Evolutionary conservation across 2,329 filamentous ascomycete species (phyloP), one percentile per base, ranked within the genome.

Genomic region (Aureobasidium sp.): DNA sequence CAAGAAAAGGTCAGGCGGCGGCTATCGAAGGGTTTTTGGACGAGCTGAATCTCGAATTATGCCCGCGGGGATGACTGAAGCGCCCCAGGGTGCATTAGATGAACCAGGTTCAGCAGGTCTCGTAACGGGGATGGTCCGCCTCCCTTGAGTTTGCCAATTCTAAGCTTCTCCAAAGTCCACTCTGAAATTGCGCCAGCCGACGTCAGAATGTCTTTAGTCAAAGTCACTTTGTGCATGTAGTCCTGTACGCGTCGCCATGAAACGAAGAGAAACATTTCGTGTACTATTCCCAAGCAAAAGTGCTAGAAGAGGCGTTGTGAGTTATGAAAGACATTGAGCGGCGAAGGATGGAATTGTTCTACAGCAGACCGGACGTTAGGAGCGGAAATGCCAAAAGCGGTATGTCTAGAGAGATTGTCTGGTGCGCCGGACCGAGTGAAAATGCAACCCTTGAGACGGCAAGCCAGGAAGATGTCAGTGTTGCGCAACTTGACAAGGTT

Each of bases 401-500:
- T 12, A 37, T 39, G 15, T n/a, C 4, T 15, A 39, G 29, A 39
- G 15, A 36, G 20, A 8, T 37, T 34, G n/a, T 26, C 43, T 27
- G 26, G 27, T 46, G 34, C 26, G 27, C 27, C 39, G 53, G 41
- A 46, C 53, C 53, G 41, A 57, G 43, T 15, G 29, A 13, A 17
- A 29, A 6, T 24, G 5, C 13, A 15, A 47, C 10, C 20, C 43
- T 13, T 48, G 43, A 29, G 8, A 9, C 55, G 43, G 55, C 32
- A 37, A 59, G 26, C 32, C 15, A 27, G 55, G 43, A 7, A 9
- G 9, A 10, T 34, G 27, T 13, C 10, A 34, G 8, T 46, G 53
- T 36, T 48, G 34, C 43, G 55, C 55, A 48, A 59, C 43, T 39
- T 26, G 17, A 46, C 43, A 59, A 59, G 55, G 55, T 59, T 59